Evolutionary conservation across 768 basidiomycete genomes (phyloP).

Genomic region (Termitomyces sp.): DNA sequence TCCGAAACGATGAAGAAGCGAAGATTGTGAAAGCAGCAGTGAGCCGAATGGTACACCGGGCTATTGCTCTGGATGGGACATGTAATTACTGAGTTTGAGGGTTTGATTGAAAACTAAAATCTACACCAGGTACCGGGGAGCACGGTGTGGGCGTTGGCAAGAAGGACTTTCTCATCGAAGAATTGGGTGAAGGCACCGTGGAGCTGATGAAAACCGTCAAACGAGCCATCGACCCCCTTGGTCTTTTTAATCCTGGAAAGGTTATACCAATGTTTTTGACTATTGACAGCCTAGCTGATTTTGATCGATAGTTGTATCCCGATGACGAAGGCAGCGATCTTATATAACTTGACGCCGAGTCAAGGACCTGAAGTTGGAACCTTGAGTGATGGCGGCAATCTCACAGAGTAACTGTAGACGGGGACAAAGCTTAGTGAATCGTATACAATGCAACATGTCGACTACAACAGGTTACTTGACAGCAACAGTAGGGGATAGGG

Average conservation of each 20-base stretch:
- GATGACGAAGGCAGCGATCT: conserved; percentile 9
- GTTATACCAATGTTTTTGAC: conserved; percentile 25
- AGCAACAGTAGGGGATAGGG: conserved; percentile 18
- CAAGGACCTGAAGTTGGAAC: neutral
- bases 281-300: neutral
- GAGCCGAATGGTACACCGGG: conserved; percentile 60
- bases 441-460: conserved; percentile 6
- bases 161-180: conserved; percentile 72
- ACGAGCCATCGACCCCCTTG: conserved; percentile 64
- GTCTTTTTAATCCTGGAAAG: conserved; percentile 85
- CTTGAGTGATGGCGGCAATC: neutral
- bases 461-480: conserved; percentile 19
- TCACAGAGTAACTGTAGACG: neutral
- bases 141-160: conserved; percentile 90
- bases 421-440: conserved; percentile 1
- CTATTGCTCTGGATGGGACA: conserved; percentile 70
- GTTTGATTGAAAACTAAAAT: neutral
- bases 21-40: conserved; percentile 40
- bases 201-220: conserved; percentile 84
- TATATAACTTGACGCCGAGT: neutral
- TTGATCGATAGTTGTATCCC: conserved; percentile 14
- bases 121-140: conserved; percentile 62
- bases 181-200: conserved; percentile 81
- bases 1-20: conserved; percentile 52
- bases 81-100: conserved; percentile 36